Evolutionary conservation across 2,329 filamentous ascomycete genomes (phyloP).

Genomic region (Pseudonectria foliicola): DNA sequence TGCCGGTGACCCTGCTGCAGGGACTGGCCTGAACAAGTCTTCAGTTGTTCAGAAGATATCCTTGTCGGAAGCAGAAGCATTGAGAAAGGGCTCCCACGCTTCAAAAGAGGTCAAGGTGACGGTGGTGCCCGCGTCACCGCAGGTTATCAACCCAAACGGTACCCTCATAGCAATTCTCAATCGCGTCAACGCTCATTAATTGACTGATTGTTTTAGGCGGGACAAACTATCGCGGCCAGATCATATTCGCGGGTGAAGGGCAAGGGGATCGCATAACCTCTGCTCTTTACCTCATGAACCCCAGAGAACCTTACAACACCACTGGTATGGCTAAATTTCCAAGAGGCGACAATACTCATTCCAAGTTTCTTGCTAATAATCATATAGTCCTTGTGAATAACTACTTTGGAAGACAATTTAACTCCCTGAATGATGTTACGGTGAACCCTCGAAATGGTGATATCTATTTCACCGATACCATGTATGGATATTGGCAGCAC

Average conservation of each 20-base stretch:
- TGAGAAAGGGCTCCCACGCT: constrained; percentile 6
- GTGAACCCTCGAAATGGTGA: constrained; percentile 47
- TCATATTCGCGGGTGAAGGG: constrained; percentile 44
- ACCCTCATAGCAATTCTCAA: constrained; percentile 3
- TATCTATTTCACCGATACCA: constrained; percentile 58
- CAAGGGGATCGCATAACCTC: constrained; percentile 32
- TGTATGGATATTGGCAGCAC: constrained; percentile 52
- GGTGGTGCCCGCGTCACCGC: constrained; percentile 34
- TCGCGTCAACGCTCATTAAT: fast-evolving
- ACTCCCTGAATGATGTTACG: constrained; percentile 51
- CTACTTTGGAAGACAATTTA: constrained; percentile 55
- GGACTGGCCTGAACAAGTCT: constrained; percentile 45
- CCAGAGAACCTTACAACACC: constrained; percentile 40
- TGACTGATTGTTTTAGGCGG: constrained; percentile 30
- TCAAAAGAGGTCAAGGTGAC: constrained; percentile 33
- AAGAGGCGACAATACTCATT: neutral
- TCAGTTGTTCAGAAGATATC: constrained; percentile 44
- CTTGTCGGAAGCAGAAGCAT: constrained; percentile 32
- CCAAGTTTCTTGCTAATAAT: neutral
- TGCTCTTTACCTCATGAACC: constrained; percentile 20
- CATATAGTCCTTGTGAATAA: constrained; percentile 46
- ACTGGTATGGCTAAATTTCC: constrained; percentile 27
- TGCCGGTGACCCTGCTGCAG: constrained; percentile 38
- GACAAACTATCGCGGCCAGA: constrained; percentile 42
- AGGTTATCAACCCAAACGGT: constrained; percentile 46